Base-by-base conservation (phyloP, 2,329 filamentous ascomycete species). In the Fusarium sp. region DNA sequence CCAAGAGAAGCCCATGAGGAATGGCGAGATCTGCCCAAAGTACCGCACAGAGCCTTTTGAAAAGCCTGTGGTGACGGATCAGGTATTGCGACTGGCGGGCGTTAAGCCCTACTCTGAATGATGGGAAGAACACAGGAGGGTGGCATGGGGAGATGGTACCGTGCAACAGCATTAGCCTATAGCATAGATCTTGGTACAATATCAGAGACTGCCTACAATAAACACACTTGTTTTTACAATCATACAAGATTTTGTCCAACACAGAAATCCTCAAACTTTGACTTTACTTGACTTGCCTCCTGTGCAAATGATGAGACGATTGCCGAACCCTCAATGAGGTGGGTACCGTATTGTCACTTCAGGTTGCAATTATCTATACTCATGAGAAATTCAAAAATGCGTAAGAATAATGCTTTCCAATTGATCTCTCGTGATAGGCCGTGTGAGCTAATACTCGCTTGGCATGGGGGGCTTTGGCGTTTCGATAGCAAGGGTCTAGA, bases 11-110 rank as follows among this genome's bases (percentile, higher is more conserved):
- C 69, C 70, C 1, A 72, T 72, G 69, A 64, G 69, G 6, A 50
- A 68, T 40, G 70, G 69, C 2, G 59, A 70, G 28, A 55, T 72
- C 1, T 72, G 69, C 36, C 63, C 52, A 8, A 72, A 72, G 33
- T 72, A 72, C 26, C 65, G 70, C 17, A 68, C 69, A 13, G 70
- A 72, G 13, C 70, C 70, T 0, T 72, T 72, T 52, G 69, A 72
- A 51, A 72, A 72, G 60, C 66, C 70, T 2, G 57, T 51, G 5
- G 15, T 52, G 7, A 72, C 70, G 7, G 70, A 72, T 31, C 64
- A 64, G 24, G 33, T 72, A 4, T 47, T 72, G 14, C 40, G 47
- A 9, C 24, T 72, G 43, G 70, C 70, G 11, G 70, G 70, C 21
- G 66, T 72, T 4, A 72, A 72, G 59, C 42, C 62, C 10, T 72